Percentiles rank a stretch among this genome's conserved stretches.
phyloP scores from a whole-genome alignment of 495 filamentous ascomycete genomes.

The Podospora pseudocomata region DNA sequence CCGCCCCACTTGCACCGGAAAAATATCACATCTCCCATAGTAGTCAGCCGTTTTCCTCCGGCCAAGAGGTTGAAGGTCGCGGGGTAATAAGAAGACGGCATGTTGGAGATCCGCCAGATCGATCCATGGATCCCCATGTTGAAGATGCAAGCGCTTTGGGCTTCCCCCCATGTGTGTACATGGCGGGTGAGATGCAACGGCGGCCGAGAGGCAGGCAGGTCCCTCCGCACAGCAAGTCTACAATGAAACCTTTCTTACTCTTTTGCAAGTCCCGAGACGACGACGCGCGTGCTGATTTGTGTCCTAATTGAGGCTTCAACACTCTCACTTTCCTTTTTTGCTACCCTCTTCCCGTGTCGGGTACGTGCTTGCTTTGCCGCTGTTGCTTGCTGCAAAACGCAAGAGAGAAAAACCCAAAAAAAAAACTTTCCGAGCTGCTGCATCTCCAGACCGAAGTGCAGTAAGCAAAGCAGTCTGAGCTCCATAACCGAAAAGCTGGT shows the following conservation, averaged over 20 bases:
- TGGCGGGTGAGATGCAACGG: slow-evolving; percentile 20
- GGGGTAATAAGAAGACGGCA: slow-evolving; percentile 15
- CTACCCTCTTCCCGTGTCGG: not conserved
- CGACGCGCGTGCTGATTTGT: not conserved
- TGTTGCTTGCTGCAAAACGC: not conserved
- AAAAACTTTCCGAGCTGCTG: not conserved
- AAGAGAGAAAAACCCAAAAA: too few relatives aligned
- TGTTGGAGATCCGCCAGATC: slow-evolving; percentile 14
- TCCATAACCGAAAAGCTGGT: not conserved
- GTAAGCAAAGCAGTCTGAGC: too few relatives aligned
- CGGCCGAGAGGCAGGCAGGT: slow-evolving; percentile 17
- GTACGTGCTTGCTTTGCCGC: not conserved
- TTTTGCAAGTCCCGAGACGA: not conserved
- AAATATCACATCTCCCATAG: not conserved
- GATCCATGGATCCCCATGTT: slow-evolving; percentile 23
- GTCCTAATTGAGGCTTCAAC: not conserved
- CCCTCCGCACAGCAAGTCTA: not conserved
- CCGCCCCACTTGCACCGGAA: not conserved
- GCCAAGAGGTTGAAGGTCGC: not conserved
- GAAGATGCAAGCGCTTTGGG: slow-evolving; percentile 28
- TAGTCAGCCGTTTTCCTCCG: not conserved
- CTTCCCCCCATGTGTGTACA: slow-evolving; percentile 6
- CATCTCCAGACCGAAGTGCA: not conserved
- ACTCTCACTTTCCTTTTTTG: not conserved
- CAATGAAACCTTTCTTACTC: not conserved